Base-by-base conservation (phyloP, 2,329 filamentous ascomycete genomes). In the Pseudogymnoascus sp. region DNA sequence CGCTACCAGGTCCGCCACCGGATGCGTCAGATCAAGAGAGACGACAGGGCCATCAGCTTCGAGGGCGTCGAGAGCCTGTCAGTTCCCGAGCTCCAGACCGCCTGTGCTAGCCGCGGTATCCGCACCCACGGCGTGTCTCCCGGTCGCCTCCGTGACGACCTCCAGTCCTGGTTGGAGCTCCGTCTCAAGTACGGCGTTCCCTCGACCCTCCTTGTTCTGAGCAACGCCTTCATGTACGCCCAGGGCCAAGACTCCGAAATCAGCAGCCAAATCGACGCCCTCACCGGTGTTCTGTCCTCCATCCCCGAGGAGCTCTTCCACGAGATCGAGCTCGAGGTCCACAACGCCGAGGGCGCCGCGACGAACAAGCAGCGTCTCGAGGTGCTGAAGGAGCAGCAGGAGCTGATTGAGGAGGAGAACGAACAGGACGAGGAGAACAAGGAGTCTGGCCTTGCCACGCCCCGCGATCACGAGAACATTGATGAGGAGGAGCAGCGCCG, bases 291-390 rank as follows among this genome's bases (percentile, higher is more conserved):
- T 4, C 81, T 99, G 41, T 95, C 91, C 41, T 92, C 90, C 64
- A 97, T 99, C 65, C 94, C 94, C 2, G 94, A 99, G 76, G 94
- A 99, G 76, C 83, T 99, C 41, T 99, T 95, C 90, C 94, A 99
- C 81, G 94, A 99, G 80, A 97, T 99, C 66, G 94, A 97, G 77
- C 88, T 99, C 33, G 94, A 99, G 79, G 92, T 99, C 8, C 91
- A 97, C 81, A 96, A 88, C 65, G 92, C 93, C 58, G 94, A 99
- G 78, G 94, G 94, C 65, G 93, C 92, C 9, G 94, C 94, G 25
- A 99, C 94, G 67, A 99, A 99, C 84, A 97, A 95, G 83, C 94
- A 97, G 81, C 89, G 94, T 74, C 88, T 99, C 42, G 94, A 99
- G 80, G 94, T 99, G 13, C 84, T 99, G 73, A 95, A 92, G 83